A percentile compares a stretch with the other conserved stretches of the same genome.
Conservation (phyloP, 176 grass and related monocot species). For the Guadua angustifolia region DNA sequence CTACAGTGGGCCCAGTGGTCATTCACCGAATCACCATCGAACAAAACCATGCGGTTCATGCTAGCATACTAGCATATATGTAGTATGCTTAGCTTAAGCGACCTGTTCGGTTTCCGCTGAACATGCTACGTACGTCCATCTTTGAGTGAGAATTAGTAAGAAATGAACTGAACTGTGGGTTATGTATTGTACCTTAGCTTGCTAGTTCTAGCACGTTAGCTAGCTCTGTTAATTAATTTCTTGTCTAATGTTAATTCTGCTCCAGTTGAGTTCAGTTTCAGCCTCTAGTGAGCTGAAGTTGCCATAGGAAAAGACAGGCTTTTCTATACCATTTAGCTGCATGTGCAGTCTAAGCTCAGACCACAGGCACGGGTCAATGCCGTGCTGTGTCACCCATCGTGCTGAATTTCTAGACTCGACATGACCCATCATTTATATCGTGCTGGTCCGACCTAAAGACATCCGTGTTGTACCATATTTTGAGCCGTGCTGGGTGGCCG, state of each 20-base stretch:
- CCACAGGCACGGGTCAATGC: too few relatives aligned
- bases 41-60: slow-evolving; percentile 36
- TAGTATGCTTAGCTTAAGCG: background rate
- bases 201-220: background rate
- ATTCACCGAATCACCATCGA: slow-evolving; percentile 51
- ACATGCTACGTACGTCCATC: background rate
- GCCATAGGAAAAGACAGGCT: background rate
- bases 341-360: too few relatives aligned
- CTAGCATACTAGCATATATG: background rate
- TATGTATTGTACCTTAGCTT: background rate
- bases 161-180: background rate
- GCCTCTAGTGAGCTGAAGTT: background rate
- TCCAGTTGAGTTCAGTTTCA: background rate
- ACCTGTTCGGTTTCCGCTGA: background rate
- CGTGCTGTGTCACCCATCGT: too few relatives aligned
- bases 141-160: background rate
- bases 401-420: too few relatives aligned
- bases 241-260: background rate
- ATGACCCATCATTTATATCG: too few relatives aligned
- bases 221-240: background rate
- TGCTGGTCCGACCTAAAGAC: too few relatives aligned
- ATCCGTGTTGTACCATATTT: too few relatives aligned
- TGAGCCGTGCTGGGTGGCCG: too few relatives aligned
- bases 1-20: slow-evolving; percentile 43
- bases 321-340: too few relatives aligned